These are phyloP conservation scores for Candida pseudocylindracea DNA, from an alignment of 1,139 yeast species.

Conservation along the genomic window DNA sequence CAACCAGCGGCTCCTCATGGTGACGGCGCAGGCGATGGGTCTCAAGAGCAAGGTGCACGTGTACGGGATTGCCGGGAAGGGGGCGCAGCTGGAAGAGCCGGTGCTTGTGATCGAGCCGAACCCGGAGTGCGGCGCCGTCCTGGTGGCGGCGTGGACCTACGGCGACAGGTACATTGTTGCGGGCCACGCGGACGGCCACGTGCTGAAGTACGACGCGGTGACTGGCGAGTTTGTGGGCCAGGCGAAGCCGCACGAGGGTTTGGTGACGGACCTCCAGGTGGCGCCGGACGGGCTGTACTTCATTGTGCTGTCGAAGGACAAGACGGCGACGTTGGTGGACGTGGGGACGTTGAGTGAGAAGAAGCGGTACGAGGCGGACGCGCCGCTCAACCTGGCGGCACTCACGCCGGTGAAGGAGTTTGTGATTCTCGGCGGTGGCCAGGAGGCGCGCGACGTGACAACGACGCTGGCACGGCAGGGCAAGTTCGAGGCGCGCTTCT, in stretches of 20 bases:
- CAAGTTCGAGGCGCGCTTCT: slow-evolving; percentile 90
- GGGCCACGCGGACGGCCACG: slow-evolving; percentile 73
- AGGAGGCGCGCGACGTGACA: slow-evolving; percentile 95
- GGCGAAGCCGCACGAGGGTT: slow-evolving; percentile 35
- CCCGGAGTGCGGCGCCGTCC: slow-evolving; percentile 35
- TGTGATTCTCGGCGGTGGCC: slow-evolving; percentile 96
- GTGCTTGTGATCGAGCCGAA: slow-evolving; percentile 34
- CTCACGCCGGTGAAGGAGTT: slow-evolving; percentile 84
- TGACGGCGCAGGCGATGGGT: slow-evolving; percentile 90
- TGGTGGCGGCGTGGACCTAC: slow-evolving; percentile 80
- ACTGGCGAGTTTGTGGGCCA: slow-evolving; percentile 50
- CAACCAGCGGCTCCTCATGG: slow-evolving; percentile 44
- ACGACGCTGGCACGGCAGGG: slow-evolving; percentile 90
- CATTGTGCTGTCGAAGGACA: slow-evolving; percentile 85
- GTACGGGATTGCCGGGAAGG: slow-evolving; percentile 25
- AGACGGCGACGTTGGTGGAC: slow-evolving; percentile 61
- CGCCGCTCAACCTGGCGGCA: slow-evolving; percentile 91
- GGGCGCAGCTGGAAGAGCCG: slow-evolving; percentile 24
- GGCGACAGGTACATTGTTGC: slow-evolving; percentile 55
- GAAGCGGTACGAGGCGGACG: slow-evolving; percentile 69
- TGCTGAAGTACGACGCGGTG: slow-evolving; percentile 57
- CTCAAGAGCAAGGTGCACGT: slow-evolving; percentile 57
- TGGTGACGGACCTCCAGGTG: slow-evolving; percentile 75
- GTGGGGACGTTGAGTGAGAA: slow-evolving; percentile 51
- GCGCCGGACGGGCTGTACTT: slow-evolving; percentile 71